Base-by-base conservation (phyloP, 1,284 basidiomycete species). In the Apiotrichum veenhuisii region DNA sequence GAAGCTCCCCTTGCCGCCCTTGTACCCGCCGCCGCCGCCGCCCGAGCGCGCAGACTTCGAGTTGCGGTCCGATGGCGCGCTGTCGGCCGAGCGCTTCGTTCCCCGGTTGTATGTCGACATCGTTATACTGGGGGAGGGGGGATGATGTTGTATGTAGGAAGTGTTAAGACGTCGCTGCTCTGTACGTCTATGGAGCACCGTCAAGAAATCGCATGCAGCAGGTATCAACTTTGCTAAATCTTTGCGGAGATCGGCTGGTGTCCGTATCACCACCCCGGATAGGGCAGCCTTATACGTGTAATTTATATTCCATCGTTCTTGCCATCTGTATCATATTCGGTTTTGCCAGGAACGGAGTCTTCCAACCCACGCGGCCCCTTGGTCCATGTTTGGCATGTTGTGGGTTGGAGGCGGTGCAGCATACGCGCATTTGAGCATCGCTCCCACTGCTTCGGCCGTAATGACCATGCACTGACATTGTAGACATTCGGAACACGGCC, bases 1-100 rank as follows among this genome's bases (percentile, higher is more conserved):
- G 14, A 33, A 11, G 5, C 27, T 26, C n/a, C 47, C 17, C 18
- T 23, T 30, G 44, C 44, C 26, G 44, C 25, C 14, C 44, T 40
- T 47, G 43, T 38, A 25, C 18, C 27, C 33, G 45, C 33, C 42
- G 27, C 15, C 41, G 18, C 38, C 14, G n/a, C 17, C n/a, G 22
- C 38, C 15, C 1, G 52, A 14, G 26, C 27, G 26, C 12, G 10
- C 8, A 7, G 40, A 50, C 49, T 50, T 50, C 34, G 37, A 48
- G 18, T 50, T 50, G 38, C 17, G 38, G 27, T 25, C 27, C 3
- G 17, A 17, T 15, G 26, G 49, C 7, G 49, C 41, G 18, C 52
- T 48, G 23, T 61, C 59, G 41, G 59, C 59, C 5, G 45, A 37
- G 42, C 59, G 59, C 50, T 61, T 61, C 5, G 53, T 54, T 45